Conservation (phyloP, 345 rosid species). For the Capsella bursapastoris region DNA sequence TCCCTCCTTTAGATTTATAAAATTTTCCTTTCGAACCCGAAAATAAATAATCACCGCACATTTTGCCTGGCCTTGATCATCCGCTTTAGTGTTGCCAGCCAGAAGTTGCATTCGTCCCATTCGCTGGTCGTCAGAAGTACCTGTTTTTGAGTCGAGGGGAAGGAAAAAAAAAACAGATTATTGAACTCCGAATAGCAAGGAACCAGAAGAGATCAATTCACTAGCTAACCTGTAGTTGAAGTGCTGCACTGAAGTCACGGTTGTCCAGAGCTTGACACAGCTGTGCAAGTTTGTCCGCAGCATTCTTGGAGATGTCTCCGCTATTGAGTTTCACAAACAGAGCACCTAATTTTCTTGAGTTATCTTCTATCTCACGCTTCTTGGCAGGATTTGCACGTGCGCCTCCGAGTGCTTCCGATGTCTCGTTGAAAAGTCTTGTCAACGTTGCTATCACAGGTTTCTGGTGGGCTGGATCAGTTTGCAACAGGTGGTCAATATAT, state of each 20-base stretch:
- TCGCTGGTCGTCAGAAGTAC: slow-evolving; percentile 90
- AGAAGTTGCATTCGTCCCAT: slow-evolving; percentile 99
- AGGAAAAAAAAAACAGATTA: background rate
- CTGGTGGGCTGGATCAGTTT: slow-evolving; percentile 69
- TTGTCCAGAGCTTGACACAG: slow-evolving; percentile 92
- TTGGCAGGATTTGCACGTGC: slow-evolving; percentile 85
- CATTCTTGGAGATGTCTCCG: slow-evolving; percentile 89
- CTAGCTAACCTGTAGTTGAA: slow-evolving; percentile 81
- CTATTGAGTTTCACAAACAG: slow-evolving; percentile 89
- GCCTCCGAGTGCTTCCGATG: slow-evolving; percentile 94
- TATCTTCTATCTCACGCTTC: slow-evolving; percentile 97
- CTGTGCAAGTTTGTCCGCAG: slow-evolving; percentile 86
- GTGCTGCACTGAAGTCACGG: slow-evolving; percentile 74
- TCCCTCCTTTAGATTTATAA: slow-evolving; percentile 32
- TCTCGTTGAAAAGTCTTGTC: slow-evolving; percentile 93
- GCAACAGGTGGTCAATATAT: slow-evolving; percentile 14
- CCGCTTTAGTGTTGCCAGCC: slow-evolving; percentile 90
- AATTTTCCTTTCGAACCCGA: background rate
- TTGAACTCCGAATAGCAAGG: background rate
- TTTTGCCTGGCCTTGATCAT: slow-evolving; percentile 92
- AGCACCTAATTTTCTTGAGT: slow-evolving; percentile 89
- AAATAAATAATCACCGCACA: slow-evolving; percentile 55
- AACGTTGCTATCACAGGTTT: slow-evolving; percentile 73
- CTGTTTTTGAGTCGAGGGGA: slow-evolving; percentile 45
- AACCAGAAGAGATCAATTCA: slow-evolving; percentile 6